Evolutionary conservation across 768 basidiomycete genomes (phyloP), one percentile per base, ranked within the genome.

Genomic region (Rubroboletus pulcherrimus): DNA sequence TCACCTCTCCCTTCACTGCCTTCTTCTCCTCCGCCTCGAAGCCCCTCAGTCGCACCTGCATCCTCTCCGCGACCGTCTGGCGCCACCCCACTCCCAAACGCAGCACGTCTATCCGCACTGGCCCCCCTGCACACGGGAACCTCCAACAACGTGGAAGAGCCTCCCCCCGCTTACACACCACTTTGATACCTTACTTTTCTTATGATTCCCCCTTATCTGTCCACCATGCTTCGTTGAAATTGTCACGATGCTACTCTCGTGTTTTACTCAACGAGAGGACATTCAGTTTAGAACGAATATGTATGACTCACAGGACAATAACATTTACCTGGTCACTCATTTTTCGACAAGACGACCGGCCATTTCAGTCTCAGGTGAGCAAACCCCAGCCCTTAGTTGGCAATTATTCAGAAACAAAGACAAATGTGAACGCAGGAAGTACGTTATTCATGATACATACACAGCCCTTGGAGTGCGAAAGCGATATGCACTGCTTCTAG

Each of bases 151-250:
- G 17, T 40, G 21, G 55, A 48, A 2, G 70, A 68, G 2, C 57
- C 68, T 30, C 68, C 68, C 11, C 68, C 68, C 12, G 63, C 70
- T 30, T 69, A 69, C 12, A 71, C 68, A 19, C 59, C 61, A 14
- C 4, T 58, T 2, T 61, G 30, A 70, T 14, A n/a, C 3, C 1
- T 19, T 46, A 1, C 7, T 21, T 30, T 34, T 21, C 31, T 19
- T 48, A 38, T 1, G 19, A n/a, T 44, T 34, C 10, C 4, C 21
- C 9, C 41, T 15, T 42, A 10, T 51, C 21, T 17, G 7, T 44
- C 19, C 19, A 17, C 15, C 38, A 8, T 0, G 57, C 5, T 29
- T 4, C 15, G n/a, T 34, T 35, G 38, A 35, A 21, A 33, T 12
- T 24, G 10, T 33, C 10, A 10, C 6, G 46, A 26, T 53, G 1